Evolutionary conservation across 768 basidiomycete species (phyloP), one percentile per base, ranked within the genome.

Genomic region (Hemileccinum rubropunctum): DNA sequence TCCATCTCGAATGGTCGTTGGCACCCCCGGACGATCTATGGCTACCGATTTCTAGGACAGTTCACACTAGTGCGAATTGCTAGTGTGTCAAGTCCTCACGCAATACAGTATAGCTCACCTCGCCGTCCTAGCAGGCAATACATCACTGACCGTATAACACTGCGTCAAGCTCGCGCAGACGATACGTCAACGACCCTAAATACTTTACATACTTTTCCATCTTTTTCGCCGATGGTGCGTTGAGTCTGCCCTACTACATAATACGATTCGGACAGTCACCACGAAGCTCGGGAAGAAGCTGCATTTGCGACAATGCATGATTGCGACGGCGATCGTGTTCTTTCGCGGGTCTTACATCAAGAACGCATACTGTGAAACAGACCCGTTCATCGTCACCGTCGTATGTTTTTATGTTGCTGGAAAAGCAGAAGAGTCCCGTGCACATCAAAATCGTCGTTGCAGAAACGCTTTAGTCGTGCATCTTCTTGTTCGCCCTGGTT

Each of bases 261-360:
- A 36, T 18, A 18, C 9, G 26, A n/a, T 42, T 18, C 15, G 12
- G 13, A 18, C 58, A 94, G 92, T 86, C 14, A 90, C 98, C 45
- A 82, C 86, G 15, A 91, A 88, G 65, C 78, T 98, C 1, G 91
- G 91, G 20, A 91, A 88, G 71, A 86, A 86, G 54, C 76, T 95
- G 35, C 73, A 74, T 36, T 75, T 98, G 11, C 82, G 93, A 26
- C 97, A 98, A 68, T 81, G 94, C 37, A 91, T 90, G 4, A 89
- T 94, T 48, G 92, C 95, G 3, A 98, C 94, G 1, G 93, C 95
- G 20, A 92, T 87, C 42, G 87, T 98, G 35, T 98, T 92, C 71
- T 97, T 98, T 69, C 83, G 90, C 33, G 76, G 97, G n/a, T 98
- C 98, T 71, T 99, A 98, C 68, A 73, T 95, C 60, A 95, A 95